These are phyloP conservation scores for Flagelloscypha sp. DNA, from an alignment of 768 basidiomycete species.

Conservation along the genomic window DNA sequence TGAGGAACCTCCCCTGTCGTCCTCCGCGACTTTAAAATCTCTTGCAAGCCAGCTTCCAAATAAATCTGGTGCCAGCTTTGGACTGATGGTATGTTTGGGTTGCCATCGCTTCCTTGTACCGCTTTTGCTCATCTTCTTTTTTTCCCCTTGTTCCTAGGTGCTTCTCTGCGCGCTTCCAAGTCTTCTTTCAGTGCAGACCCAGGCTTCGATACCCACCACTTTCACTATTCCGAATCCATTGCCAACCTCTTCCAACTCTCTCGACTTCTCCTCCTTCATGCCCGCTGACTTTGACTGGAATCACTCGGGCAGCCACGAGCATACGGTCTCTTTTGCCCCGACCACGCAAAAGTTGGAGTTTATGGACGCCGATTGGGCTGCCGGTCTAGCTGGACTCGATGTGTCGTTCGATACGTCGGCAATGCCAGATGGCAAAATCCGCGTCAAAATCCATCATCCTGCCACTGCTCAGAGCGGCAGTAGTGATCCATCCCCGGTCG, in stretches of 20 bases:
- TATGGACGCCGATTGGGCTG: conserved; percentile 40
- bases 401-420: conserved; percentile 67
- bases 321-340: conserved; percentile 24
- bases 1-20: conserved; percentile 41
- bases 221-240: conserved; percentile 48
- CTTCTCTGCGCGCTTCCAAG: conserved; percentile 72
- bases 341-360: conserved; percentile 47
- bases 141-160: conserved; percentile 40
- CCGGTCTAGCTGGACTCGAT: conserved; percentile 50
- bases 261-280: conserved; percentile 40
- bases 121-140: conserved; percentile 5
- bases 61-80: conserved; percentile 57
- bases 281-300: conserved; percentile 52
- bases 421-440: conserved; percentile 61
- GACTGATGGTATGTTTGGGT: conserved; percentile 53
- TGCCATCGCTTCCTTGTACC: conserved; percentile 4
- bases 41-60: conserved; percentile 31
- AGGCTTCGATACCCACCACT: conserved; percentile 43
- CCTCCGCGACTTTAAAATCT: conserved; percentile 28
- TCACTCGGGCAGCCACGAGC: conserved; percentile 26
- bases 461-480: conserved; percentile 15
- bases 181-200: conserved; percentile 59
- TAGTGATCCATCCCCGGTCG: conserved; percentile 18
- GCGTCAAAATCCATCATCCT: conserved; percentile 53
- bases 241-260: conserved; percentile 32